Evolutionary conservation across 768 basidiomycete species (phyloP), one percentile per base, ranked within the genome.

Genomic region (Serendipita vermifera): DNA sequence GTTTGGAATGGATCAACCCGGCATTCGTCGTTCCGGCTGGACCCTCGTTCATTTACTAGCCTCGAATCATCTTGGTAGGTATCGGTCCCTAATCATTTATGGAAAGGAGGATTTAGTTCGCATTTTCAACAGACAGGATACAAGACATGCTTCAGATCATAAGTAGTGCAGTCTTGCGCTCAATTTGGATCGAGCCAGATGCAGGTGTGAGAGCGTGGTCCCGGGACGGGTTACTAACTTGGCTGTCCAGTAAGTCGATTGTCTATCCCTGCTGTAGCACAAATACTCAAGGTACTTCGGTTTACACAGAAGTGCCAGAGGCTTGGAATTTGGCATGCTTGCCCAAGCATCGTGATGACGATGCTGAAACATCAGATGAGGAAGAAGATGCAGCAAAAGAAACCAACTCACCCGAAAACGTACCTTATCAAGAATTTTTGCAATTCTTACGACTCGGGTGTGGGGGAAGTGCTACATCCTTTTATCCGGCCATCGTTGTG

Each of bases 401-500:
- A 9, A 62, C 63, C 24, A 66, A 67, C 5, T 57, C 58, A 33
- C 41, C 62, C 11, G 62, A 61, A 36, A 27, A 54, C 26, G 41
- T 38, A 22, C 78, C 81, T 2, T 94, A 85, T 63, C 67, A 63
- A 13, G 81, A 85, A 48, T 92, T 97, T 68, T 70, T 91, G 20
- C 76, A 75, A 33, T 96, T 92, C 70, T 76, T 97, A 20, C 72
- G 81, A 56, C 69, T 79, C 1, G 88, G 83, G 9, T 96, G 91
- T 66, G 77, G 79, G n/a, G 84, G 85, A 0, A 79, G 83, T 3
- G 84, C 90, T 0, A 65, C 79, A 1, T 76, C 85, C 60, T 86
- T 85, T 2, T 98, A 96, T 66, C 90, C 89, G 0, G 75, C 82
- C 1, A 74, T 94, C 26, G 70, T 96, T 15, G 73, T 96, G 24